Base-by-base conservation (phyloP, 1,284 basidiomycete genomes). In the Boletus sp. region DNA sequence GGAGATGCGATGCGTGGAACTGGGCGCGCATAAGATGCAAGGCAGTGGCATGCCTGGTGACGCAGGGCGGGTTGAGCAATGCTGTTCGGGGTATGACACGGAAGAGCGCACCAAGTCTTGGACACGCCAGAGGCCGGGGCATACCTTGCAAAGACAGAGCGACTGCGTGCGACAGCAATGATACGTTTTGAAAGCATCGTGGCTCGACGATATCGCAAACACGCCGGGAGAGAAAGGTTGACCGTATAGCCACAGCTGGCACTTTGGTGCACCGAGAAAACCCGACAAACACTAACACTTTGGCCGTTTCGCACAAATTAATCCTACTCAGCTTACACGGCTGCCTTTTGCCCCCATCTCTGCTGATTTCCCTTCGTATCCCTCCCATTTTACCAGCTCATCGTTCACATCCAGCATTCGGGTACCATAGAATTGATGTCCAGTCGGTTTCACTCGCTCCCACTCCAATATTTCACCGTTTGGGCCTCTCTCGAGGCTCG, bases 121-220 rank as follows among this genome's bases (percentile, higher is more conserved):
- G 76, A 68, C 58, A 78, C 58, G 60, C 62, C 47, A 61, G 69
- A 63, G 65, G 22, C 22, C 6, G 22, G 62, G 25, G 69, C 56
- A 55, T 71, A 69, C 57, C 64, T 58, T 51, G 70, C 65, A 45
- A 76, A 60, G 22, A 79, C 60, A 49, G 72, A 75, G 53, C 81
- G 80, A 56, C 77, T 73, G 51, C 82, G 81, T 55, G 84, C 84
- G 51, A 83, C 69, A 48, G 80, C 75, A 48, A 87, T 72, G 54
- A 88, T 74, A 57, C 75, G 83, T 74, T 80, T 81, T 61, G 85
- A 86, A 36, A 88, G 72, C 84, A 88, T 88, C 50, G 46, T 38
- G n/a, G 16, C 20, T 30, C 23, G 5, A 44, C 13, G 17, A 35
- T 26, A 26, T 27, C 30, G 39, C 26, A 19, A 32, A 41, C 6